phyloP scores from a whole-genome alignment of 306 rosid genomes.

The Cucumis hystrix region DNA sequence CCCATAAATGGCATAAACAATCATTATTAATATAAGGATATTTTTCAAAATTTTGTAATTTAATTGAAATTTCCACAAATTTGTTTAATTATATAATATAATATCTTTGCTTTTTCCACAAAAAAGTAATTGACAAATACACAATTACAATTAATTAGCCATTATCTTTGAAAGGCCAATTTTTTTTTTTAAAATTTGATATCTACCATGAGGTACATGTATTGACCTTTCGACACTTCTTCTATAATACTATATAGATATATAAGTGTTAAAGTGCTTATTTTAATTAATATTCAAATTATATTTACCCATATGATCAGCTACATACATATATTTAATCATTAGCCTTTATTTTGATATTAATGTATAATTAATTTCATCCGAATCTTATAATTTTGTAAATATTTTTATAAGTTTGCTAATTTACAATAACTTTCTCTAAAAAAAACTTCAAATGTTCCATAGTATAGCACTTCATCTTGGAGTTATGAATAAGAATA shows the following conservation, averaged over 20 bases:
- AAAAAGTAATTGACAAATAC: background rate
- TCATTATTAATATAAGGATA: background rate
- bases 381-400: too few species aligned
- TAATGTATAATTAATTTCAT: too few species aligned
- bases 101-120: background rate
- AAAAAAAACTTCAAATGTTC: too few species aligned
- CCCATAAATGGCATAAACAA: background rate
- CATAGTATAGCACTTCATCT: too few species aligned
- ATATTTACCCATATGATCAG: too few species aligned
- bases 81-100: background rate
- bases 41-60: background rate
- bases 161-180: background rate
- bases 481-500: too few species aligned
- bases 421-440: too few species aligned
- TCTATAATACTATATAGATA: background rate
- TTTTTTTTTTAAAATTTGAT: background rate
- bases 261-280: background rate
- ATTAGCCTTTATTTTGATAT: too few species aligned
- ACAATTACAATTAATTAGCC: background rate
- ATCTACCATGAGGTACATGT: background rate
- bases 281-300: too few species aligned
- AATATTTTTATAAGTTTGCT: too few species aligned
- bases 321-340: too few species aligned
- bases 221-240: background rate
- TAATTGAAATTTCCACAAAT: background rate